phyloP scores from a whole-genome alignment of 2,329 filamentous ascomycete species.

The Sporothrix brasiliensis region DNA sequence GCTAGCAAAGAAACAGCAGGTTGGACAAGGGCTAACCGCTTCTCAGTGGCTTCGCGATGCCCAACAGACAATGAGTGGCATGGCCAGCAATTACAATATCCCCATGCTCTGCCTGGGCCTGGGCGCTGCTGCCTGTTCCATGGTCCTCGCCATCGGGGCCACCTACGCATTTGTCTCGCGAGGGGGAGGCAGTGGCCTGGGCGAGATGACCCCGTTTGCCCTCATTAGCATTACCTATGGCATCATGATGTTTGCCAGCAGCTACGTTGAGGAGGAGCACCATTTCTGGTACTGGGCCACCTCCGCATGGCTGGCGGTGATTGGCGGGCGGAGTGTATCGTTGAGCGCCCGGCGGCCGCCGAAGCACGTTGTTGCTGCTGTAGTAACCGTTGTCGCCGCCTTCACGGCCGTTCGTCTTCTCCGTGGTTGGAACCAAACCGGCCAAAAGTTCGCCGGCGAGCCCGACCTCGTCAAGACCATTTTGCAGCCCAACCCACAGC shows the following conservation, averaged over 20 bases:
- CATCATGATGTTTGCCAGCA: conserved; percentile 95
- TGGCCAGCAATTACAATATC: conserved; percentile 90
- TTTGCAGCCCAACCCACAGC: conserved; percentile 62
- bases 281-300: conserved; percentile 97
- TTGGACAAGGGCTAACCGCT: background rate
- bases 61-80: conserved; percentile 80
- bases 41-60: conserved; percentile 67
- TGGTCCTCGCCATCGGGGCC: conserved; percentile 47
- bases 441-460: conserved; percentile 91
- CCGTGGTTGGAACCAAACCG: conserved; percentile 92
- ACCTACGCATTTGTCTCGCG: conserved; percentile 41
- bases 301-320: conserved; percentile 66
- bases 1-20: too few relatives aligned
- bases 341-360: background rate
- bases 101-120: conserved; percentile 58
- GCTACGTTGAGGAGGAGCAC: conserved; percentile 97
- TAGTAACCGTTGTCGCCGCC: conserved; percentile 47
- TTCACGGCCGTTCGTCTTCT: conserved; percentile 67
- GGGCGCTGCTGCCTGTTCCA: conserved; percentile 44
- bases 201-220: conserved; percentile 49
- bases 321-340: conserved; percentile 53
- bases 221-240: conserved; percentile 66
- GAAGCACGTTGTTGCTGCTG: background rate
- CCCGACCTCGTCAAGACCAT: conserved; percentile 80
- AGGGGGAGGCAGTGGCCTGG: conserved; percentile 7